Evolutionary conservation across 2,329 filamentous ascomycete species (phyloP).

Genomic region (Coniella vitis): DNA sequence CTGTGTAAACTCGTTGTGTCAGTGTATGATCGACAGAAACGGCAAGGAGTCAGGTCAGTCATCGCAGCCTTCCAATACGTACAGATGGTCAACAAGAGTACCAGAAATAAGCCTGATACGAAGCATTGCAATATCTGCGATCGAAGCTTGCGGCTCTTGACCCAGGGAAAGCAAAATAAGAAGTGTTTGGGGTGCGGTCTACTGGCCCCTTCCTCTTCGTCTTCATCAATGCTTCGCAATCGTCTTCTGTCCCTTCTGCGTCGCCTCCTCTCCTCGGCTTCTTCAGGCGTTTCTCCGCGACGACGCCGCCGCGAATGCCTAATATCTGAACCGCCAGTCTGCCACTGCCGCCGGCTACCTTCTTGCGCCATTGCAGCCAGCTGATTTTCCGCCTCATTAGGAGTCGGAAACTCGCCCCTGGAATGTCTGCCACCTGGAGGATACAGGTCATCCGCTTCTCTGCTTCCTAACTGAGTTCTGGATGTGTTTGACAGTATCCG

Average conservation of each 20-base stretch:
- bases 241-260: constrained; percentile 4
- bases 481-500: neutral
- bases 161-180: constrained; percentile 48
- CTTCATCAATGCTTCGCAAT: constrained; percentile 13
- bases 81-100: constrained; percentile 58
- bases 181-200: constrained; percentile 34
- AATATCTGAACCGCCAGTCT: constrained; percentile 4
- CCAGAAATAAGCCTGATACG: constrained; percentile 57
- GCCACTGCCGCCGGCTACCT: constrained; percentile 28
- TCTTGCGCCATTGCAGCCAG: constrained; percentile 38
- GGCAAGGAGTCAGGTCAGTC: neutral
- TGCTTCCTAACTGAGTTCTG: constrained; percentile 5
- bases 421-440: neutral
- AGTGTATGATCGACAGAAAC: neutral
- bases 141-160: constrained; percentile 47
- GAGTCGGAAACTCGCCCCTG: constrained; percentile 28
- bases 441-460: constrained; percentile 14
- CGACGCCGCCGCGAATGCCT: constrained; percentile 5
- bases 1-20: constrained; percentile 37
- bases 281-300: constrained; percentile 17
- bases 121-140: constrained; percentile 53
- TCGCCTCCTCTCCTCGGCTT: constrained; percentile 4
- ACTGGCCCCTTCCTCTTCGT: constrained; percentile 18
- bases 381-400: constrained; percentile 43
- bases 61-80: constrained; percentile 29